These are phyloP conservation scores for Zygosaccharomyces siamensis DNA, from an alignment of 805 yeast genomes.

Conservation along the genomic window DNA sequence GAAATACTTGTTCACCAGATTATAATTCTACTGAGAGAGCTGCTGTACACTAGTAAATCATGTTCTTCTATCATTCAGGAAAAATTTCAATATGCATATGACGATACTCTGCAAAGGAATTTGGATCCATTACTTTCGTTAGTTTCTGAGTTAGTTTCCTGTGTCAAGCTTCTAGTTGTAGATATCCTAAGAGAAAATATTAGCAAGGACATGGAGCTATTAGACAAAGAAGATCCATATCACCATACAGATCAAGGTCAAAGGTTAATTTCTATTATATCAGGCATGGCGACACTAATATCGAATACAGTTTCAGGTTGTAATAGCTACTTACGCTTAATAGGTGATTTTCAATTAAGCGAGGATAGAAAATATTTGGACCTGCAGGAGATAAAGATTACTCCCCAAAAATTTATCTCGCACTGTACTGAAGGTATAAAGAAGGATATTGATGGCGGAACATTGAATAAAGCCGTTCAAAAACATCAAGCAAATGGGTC, in stretches of 20 bases:
- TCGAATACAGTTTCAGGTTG: conserved; percentile 47
- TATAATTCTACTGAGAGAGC: conserved; percentile 57
- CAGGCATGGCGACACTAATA: conserved; percentile 55
- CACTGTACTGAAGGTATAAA: conserved; percentile 58
- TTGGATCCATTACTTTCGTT: conserved; percentile 55
- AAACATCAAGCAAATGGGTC: neutral
- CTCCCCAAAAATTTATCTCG: conserved; percentile 56
- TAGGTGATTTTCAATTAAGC: conserved; percentile 64
- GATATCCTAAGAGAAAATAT: conserved; percentile 44
- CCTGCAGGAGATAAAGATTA: conserved; percentile 50
- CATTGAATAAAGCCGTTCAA: conserved; percentile 12
- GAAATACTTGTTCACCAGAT: conserved; percentile 67
- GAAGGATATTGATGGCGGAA: conserved; percentile 35
- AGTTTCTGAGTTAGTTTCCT: conserved; percentile 60
- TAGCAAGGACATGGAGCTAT: conserved; percentile 18
- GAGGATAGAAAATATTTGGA: conserved; percentile 62
- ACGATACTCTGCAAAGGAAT: conserved; percentile 36
- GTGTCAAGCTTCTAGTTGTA: conserved; percentile 58
- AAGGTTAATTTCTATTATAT: conserved; percentile 52
- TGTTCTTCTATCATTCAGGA: conserved; percentile 37
- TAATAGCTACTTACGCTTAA: conserved; percentile 45
- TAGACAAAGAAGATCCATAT: conserved; percentile 37
- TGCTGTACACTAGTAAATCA: conserved; percentile 54
- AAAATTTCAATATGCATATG: conserved; percentile 28
- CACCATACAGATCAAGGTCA: conserved; percentile 66